Conservation (phyloP, 768 basidiomycete genomes). For the Psilocybe subaeruginosa region DNA sequence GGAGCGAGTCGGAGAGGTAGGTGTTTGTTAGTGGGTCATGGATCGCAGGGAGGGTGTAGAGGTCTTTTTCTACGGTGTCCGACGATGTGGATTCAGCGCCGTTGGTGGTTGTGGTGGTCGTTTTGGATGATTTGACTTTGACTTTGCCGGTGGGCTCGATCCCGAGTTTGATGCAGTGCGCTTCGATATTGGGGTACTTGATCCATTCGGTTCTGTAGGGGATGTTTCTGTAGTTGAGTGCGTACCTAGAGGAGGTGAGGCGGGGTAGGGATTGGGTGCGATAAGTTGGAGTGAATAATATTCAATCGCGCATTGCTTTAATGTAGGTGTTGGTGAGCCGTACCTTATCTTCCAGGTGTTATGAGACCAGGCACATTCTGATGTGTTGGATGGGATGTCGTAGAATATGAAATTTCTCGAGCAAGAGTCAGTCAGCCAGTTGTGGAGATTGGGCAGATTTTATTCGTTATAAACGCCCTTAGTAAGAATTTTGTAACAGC, state of each 20-base stretch:
- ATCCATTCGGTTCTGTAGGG: conserved; percentile 51
- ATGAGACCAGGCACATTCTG: conserved; percentile 33
- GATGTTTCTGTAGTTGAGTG: conserved; percentile 36
- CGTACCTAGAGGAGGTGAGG: conserved; percentile 22
- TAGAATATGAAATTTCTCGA: conserved; percentile 27
- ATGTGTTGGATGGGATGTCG: conserved; percentile 34
- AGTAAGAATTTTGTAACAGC: no score
- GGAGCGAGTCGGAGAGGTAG: conserved; percentile 43
- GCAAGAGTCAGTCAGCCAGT: no score
- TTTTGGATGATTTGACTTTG: no score
- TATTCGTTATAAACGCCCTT: no score
- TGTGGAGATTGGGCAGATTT: no score
- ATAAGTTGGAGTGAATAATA: no score
- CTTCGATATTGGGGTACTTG: conserved; percentile 52
- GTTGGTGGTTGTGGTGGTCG: no score
- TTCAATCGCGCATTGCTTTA: no score
- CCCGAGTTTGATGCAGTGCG: conserved; percentile 35
- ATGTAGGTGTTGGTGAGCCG: background rate
- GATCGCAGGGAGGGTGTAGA: conserved; percentile 54
- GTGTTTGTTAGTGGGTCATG: conserved; percentile 44
- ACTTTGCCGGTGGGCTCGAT: conserved; percentile 32
- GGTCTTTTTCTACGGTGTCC: conserved; percentile 27
- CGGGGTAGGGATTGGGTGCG: no score
- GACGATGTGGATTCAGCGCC: background rate
- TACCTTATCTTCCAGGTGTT: conserved; percentile 39